Evolutionary conservation across 2,329 filamentous ascomycete genomes (phyloP), one percentile per base, ranked within the genome.

Genomic region (Fusarium sacchari): DNA sequence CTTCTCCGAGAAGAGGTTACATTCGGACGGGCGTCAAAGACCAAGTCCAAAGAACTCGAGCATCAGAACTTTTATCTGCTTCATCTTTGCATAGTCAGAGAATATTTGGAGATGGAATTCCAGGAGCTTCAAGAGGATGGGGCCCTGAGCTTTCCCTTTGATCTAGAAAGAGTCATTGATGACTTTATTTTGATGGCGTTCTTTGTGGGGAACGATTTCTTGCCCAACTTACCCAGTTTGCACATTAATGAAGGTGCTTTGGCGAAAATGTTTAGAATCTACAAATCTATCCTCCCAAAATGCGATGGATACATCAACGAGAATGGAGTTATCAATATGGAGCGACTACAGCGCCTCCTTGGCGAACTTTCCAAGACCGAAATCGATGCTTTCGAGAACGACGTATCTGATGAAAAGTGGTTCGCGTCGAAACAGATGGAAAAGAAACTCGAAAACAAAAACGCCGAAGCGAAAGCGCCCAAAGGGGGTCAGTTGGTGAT

Each of bases 131-230:
- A 96, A 82, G 85, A 92, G 79, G 89, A 92, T 28, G 93, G 91
- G 24, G 85, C 86, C 76, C 86, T 97, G 76, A 87, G 86, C 44
- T 95, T 98, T 78, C 86, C 90, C 55, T 99, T 97, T 80, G 93
- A 99, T 80, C 92, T 99, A 88, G 96, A 99, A 86, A 91, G 93
- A 73, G 91, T 99, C 79, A 98, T 99, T 84, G 96, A 99, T 81
- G 96, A 99, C 86, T 99, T 99, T 83, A 98, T 99, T 81, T 89
- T 99, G 69, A 98, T 99, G 95, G 96, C 95, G 53, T 99, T 99
- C 86, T 99, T 99, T 82, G 94, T 99, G 78, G 96, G 96, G 81
- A 99, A 99, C 83, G 96, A 99, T 88, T 99, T 99, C 85, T 88
- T 99, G 82, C 96, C 96, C 7, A 98, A 99, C 83, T 87, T 99